phyloP scores from a whole-genome alignment of 306 rosid species.

The Carpinus viminea region DNA sequence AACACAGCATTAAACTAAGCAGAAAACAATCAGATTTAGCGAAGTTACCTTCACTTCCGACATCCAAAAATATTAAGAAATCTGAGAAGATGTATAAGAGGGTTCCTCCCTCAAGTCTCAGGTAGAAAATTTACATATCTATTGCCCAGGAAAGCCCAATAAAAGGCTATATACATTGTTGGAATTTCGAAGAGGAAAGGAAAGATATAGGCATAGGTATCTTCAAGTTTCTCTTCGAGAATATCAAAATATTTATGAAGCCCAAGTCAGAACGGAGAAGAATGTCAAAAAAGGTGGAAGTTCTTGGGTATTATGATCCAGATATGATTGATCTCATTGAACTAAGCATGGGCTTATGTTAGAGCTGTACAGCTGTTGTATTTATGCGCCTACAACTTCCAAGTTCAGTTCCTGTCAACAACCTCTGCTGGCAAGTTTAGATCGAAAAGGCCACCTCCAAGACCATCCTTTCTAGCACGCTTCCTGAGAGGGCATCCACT shows the following conservation, averaged over 20 bases:
- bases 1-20: neutral
- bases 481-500: conserved; percentile 59
- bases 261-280: conserved; percentile 24
- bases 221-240: conserved; percentile 27
- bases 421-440: conserved; percentile 91
- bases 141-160: conserved; percentile 39
- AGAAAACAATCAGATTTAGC: neutral
- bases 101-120: conserved; percentile 28
- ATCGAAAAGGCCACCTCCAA: conserved; percentile 73
- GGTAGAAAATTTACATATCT: conserved; percentile 44
- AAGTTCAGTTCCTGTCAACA: conserved; percentile 72
- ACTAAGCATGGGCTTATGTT: conserved; percentile 45
- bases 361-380: conserved; percentile 70
- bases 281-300: conserved; percentile 17
- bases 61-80: conserved; percentile 35
- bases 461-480: conserved; percentile 72
- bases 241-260: conserved; percentile 22
- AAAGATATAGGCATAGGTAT: conserved; percentile 22
- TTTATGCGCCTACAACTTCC: conserved; percentile 40
- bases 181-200: conserved; percentile 27
- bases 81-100: conserved; percentile 36
- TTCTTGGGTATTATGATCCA: conserved; percentile 31
- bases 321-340: conserved; percentile 38
- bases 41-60: conserved; percentile 34
- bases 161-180: conserved; percentile 48